Percentiles rank a stretch among this genome's conserved stretches.
Conservation (phyloP, 352 stramenopile genomes). For the Phytophthora chlamydospora region DNA sequence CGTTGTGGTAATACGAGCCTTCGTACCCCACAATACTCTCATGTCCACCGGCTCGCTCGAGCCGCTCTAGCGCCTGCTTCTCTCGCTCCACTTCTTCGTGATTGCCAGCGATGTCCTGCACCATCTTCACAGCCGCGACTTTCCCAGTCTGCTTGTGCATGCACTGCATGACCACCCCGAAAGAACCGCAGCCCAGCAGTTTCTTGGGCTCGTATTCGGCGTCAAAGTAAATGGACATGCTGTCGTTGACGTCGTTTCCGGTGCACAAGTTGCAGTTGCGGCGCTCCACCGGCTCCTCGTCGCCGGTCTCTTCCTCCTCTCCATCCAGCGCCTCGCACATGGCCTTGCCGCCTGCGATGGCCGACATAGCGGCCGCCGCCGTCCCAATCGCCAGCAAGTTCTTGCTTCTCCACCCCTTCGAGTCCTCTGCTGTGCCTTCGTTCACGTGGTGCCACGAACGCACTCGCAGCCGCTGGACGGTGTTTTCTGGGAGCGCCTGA, state of each 20-base stretch:
- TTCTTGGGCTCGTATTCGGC: conserved; percentile 67
- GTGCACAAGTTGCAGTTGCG: conserved; percentile 19
- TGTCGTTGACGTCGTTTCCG: conserved; percentile 9
- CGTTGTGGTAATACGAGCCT: conserved; percentile 71
- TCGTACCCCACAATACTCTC: conserved; percentile 66
- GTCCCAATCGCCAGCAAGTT: conserved; percentile 3
- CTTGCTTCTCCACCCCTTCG: neutral
- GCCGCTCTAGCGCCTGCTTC: conserved; percentile 51
- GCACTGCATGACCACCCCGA: conserved; percentile 88
- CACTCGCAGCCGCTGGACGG: neutral
- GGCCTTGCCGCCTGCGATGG: conserved; percentile 5
- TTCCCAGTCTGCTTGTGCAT: conserved; percentile 64
- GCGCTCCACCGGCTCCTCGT: conserved; percentile 3
- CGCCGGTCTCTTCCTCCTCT: conserved; percentile 2
- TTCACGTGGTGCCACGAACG: conserved; percentile 7
- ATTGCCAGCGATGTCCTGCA: conserved; percentile 61
- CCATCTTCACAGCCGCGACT: conserved; percentile 80
- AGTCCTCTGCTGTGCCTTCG: neutral
- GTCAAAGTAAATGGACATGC: conserved; percentile 60
- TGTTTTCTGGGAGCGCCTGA: neutral
- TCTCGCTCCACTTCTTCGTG: conserved; percentile 69
- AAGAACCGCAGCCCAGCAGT: conserved; percentile 70
- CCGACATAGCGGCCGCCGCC: conserved; percentile 1
- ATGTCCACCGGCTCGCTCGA: conserved; percentile 69
- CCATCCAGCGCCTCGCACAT: conserved; percentile 25